Evolutionary conservation across 1,139 yeast genomes (phyloP).

Genomic region (Kodamaea derodonti): DNA sequence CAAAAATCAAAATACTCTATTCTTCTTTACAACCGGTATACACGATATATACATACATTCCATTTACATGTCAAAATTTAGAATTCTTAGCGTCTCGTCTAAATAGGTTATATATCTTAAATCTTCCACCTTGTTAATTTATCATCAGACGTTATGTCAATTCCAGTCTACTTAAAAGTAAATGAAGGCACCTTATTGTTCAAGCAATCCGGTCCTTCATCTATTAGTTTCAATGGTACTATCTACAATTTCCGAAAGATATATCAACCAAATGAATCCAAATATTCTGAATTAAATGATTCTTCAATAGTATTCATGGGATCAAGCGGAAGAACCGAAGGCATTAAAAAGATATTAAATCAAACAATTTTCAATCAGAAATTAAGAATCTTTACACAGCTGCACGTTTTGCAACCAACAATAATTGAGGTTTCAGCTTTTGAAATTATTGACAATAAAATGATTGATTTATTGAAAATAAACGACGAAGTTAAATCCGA

Average conservation of each 20-base stretch:
- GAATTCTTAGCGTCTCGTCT: too few species aligned
- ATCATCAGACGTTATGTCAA: too few species aligned
- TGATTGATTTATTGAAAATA: conserved; percentile 22
- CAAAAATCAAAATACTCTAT: too few species aligned
- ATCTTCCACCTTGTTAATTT: too few species aligned
- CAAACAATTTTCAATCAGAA: conserved; percentile 8
- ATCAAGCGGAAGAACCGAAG: conserved; percentile 32
- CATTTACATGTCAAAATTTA: too few species aligned
- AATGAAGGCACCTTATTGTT: conserved; percentile 8
- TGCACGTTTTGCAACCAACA: conserved; percentile 3
- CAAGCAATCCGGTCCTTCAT: neutral
- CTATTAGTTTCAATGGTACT: neutral
- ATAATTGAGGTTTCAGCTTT: conserved; percentile 23
- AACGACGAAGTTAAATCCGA: conserved; percentile 11
- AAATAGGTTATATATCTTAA: too few species aligned
- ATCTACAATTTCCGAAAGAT: conserved; percentile 21
- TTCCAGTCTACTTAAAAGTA: conserved; percentile 25
- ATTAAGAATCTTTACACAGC: too few species aligned
- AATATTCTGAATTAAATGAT: conserved; percentile 11
- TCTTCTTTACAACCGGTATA: too few species aligned
- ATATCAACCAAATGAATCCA: conserved; percentile 9
- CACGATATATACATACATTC: too few species aligned
- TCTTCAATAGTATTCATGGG: conserved; percentile 25
- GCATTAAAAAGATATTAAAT: conserved; percentile 16
- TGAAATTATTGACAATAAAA: conserved; percentile 27